Conservation (phyloP, 164 flowering plant species). For the Vitis rupestris region DNA sequence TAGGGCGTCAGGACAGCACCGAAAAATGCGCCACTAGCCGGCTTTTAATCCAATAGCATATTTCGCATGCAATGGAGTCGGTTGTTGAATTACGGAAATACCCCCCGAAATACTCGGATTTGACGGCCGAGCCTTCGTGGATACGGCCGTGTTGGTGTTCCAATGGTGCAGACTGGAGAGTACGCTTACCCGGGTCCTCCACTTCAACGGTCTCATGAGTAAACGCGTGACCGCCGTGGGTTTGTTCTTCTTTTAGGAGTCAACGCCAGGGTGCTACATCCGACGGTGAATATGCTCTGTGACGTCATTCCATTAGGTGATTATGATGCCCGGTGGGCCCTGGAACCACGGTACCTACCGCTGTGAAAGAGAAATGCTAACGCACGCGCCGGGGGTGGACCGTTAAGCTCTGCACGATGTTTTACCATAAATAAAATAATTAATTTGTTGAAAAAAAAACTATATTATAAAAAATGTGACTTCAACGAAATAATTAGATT, state of each 20-base stretch:
- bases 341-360: constrained; percentile 15
- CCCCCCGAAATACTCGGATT: background rate
- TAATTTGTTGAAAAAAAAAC: too few relatives aligned
- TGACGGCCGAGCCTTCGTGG: background rate
- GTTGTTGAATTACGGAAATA: background rate
- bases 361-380: constrained; percentile 14
- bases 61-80: constrained; percentile 19
- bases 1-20: constrained; percentile 18
- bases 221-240: constrained; percentile 5
- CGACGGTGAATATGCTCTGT: background rate
- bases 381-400: constrained; percentile 14
- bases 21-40: constrained; percentile 27
- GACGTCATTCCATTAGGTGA: constrained; percentile 10
- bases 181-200: background rate
- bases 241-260: background rate
- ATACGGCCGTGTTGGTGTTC: too few relatives aligned
- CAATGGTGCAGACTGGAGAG: too few relatives aligned
- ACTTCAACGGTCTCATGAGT: background rate
- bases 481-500: too few relatives aligned
- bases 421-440: too few relatives aligned
- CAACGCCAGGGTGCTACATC: background rate
- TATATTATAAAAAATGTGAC: too few relatives aligned
- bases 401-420: background rate
- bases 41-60: constrained; percentile 10
- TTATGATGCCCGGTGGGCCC: constrained; percentile 13